phyloP scores from a whole-genome alignment of 331 rosid species.

The Telfairia occidentalis region DNA sequence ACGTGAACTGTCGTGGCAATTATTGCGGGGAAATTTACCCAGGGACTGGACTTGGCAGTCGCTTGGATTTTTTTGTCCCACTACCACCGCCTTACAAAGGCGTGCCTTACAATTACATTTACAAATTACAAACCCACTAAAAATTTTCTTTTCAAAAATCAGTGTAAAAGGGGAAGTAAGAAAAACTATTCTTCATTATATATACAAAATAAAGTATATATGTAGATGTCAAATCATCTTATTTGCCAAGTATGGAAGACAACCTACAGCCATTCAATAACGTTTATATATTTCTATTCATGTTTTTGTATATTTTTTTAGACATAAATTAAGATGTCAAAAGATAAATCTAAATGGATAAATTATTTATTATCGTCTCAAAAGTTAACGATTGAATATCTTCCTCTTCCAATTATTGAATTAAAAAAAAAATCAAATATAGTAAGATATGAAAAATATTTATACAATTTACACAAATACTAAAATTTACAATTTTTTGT shows the following conservation, averaged over 20 bases:
- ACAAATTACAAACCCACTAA: background rate
- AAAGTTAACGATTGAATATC: too few species aligned
- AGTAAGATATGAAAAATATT: too few species aligned
- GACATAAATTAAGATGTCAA: too few species aligned
- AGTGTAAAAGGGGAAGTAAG: background rate
- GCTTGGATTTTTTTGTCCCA: background rate
- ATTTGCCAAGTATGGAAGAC: background rate
- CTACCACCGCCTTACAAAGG: background rate
- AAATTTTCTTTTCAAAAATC: background rate
- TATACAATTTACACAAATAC: too few species aligned
- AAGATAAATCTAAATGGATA: too few species aligned
- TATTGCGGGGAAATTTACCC: slow-evolving; percentile 15
- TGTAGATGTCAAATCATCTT: too few species aligned
- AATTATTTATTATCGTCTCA: too few species aligned
- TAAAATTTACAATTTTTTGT: background rate
- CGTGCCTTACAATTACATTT: background rate
- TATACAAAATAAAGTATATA: background rate
- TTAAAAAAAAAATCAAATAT: too few species aligned
- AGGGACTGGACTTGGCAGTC: background rate
- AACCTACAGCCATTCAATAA: background rate
- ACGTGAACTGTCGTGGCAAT: slow-evolving; percentile 23
- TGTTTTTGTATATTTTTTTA: too few species aligned
- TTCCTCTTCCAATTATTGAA: too few species aligned
- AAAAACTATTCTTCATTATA: background rate
- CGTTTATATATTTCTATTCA: too few species aligned